Base-by-base conservation (phyloP, 1,284 basidiomycete species). In the Chiua sp. region DNA sequence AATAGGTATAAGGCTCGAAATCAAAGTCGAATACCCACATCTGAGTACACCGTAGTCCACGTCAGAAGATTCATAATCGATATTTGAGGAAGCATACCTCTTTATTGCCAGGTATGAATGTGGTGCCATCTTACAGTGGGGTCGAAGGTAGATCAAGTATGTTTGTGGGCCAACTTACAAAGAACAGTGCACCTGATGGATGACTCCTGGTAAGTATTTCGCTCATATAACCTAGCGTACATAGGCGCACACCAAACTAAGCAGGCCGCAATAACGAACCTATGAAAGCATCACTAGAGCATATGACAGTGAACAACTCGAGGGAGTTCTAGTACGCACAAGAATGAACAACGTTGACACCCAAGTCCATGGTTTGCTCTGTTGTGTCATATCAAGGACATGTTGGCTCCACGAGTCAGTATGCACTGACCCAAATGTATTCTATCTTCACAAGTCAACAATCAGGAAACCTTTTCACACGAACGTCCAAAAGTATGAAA, bases 281-380 rank as follows among this genome's bases (percentile, higher is more conserved):
- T 35, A 15, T 28, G 33, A 47, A 54, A 32, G 22, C 10, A 37
- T 47, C n/a, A 26, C 30, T 54, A 47, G 44, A 33, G 33, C 18
- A 30, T 47, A 37, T 28, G 6, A 23, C 18, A 28, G 22, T 3
- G 32, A n/a, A n/a, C 11, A n/a, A 18, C 26, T 26, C 5, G 26
- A 26, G 26, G 42, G n/a, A 22, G 42, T n/a, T 22, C 8, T 11
- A 5, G 8, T 52, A 55, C 47, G 30, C 13, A 64, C 62, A 3
- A 47, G 8, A 30, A 63, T 16, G 33, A 56, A 63, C 18, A 63
- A 10, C 4, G 35, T 37, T 3, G 62, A 56, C 10, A 64, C 54
- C 53, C 12, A 53, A 6, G 32, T 61, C 62, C 62, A 64, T 1
- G 44, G 62, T 35, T 61, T 63, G 51, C 7, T 30, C 62, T 63